Base-by-base conservation (phyloP, 2,329 filamentous ascomycete genomes). In the Teratosphaeria gauchensis region DNA sequence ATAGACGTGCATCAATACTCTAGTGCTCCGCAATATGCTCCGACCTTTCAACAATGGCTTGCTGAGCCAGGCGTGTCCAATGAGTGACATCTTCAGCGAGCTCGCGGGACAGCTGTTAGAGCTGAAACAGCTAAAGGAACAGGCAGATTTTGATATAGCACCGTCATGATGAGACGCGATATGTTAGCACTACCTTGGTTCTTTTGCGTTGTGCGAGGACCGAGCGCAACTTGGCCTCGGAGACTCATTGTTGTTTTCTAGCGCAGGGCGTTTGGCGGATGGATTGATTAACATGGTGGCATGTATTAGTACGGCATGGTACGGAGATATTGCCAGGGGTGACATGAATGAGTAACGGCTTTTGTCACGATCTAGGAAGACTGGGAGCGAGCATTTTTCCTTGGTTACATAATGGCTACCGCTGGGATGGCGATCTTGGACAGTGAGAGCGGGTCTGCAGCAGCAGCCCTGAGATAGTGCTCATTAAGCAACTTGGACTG, bases 1-100 rank as follows among this genome's bases (percentile, higher is more conserved):
- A 57, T 65, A 95, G 90, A 87, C 89, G 56, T 94, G 89, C 70
- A 82, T 92, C 65, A 88, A 87, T 33, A 90, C 89, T 0, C 81
- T 96, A 55, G 79, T 84, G 12, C 78, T 96, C 67, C 87, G 92
- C 54, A 87, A 95, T 73, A 82, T 95, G 73, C 83, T 90, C 64
- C 81, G 82, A 35, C 90, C 90, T 12, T 83, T 87, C 66, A 82
- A 89, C 54, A 76, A 79, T 52, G 78, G 81, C 62, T 81, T 95
- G 30, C 81, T 88, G 56, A 83, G 90, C 64, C 82, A 95, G 61
- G 85, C 89, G 11, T 87, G 84, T 21, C 88, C 91, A 2, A 96
- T 96, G 81, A 74, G 79, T 11, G 83, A 86, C 16, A 81, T 96
- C 21, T 78, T 95, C 21, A 75, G 77, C 51, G 80, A 81, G 51